Evolutionary conservation across 495 filamentous ascomycete species (phyloP), one percentile per base, ranked within the genome.

Genomic region (Talaromyces nanjingensis): DNA sequence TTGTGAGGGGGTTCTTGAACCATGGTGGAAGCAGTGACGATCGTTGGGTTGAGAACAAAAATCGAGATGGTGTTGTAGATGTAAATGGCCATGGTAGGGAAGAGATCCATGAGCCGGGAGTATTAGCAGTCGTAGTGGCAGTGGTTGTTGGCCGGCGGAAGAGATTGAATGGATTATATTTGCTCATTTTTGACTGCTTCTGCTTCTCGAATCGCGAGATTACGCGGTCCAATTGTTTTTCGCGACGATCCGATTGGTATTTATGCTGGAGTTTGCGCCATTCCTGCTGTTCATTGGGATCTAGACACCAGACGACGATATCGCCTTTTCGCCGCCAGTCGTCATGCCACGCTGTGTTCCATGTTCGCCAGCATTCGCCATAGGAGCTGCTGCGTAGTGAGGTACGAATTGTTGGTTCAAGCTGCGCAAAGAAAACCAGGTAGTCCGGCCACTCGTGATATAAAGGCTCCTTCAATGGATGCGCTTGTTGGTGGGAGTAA

Each of bases 331-430:
- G 83, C 68, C 94, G 84, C 82, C 82, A 87, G 76, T 98, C 94
- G 70, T 97, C 94, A 67, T 96, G 91, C 77, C 88, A 91, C 65
- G 86, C 81, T 2, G 85, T 89, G 75, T 97, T 98, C 73, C 84
- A 91, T 9, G 81, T 86, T 47, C 87, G 81, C 88, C 87, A 86
- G 70, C 88, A 90, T 71, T 87, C 84, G 25, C 68, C 69, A 72
- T 91, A 97, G 18, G 71, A 71, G 52, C 84, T 88, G 59, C 76
- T 77, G 27, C 71, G 78, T 55, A 91, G 76, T 34, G 77, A 65
- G 4, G 73, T 65, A 31, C 70, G 68, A 69, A 88, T 71, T 9
- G 73, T 77, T 22, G 73, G 74, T 67, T 88, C 84, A 59, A 87
- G 75, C 65, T 86, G 82, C 61, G 83, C 80, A 67, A 89, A 89